A percentile compares a stretch with the other conserved stretches of the same genome.
Conservation (phyloP, 2,329 filamentous ascomycete species). For the Elsinoe batatas region DNA sequence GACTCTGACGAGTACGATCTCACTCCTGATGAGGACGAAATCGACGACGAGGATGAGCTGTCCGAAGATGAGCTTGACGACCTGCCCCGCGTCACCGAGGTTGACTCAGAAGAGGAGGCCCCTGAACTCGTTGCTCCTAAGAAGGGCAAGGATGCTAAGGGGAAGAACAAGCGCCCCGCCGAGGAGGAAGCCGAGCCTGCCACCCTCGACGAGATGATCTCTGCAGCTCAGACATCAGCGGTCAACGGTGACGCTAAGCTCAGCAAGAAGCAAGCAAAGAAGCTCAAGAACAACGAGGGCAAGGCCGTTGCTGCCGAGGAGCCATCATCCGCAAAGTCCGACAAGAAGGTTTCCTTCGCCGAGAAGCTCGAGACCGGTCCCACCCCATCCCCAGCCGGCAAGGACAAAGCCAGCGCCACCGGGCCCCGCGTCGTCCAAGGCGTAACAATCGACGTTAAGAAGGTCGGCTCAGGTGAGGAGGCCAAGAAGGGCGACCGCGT, state of each 20-base stretch:
- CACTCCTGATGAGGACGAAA: constrained; percentile 67
- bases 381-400: constrained; percentile 52
- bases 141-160: constrained; percentile 42
- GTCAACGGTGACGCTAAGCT: constrained; percentile 61
- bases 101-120: constrained; percentile 62
- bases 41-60: constrained; percentile 42
- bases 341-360: constrained; percentile 98
- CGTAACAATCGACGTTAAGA: constrained; percentile 92
- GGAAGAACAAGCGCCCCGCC: constrained; percentile 91
- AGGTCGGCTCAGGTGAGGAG: constrained; percentile 70
- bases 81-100: constrained; percentile 72
- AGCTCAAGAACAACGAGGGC: constrained; percentile 97
- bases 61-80: constrained; percentile 48
- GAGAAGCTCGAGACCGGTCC: constrained; percentile 98
- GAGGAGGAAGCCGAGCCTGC: constrained; percentile 48
- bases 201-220: constrained; percentile 71
- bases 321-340: constrained; percentile 45
- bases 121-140: constrained; percentile 40
- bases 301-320: constrained; percentile 55
- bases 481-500: constrained; percentile 87
- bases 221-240: constrained; percentile 50
- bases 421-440: constrained; percentile 75
- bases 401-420: constrained; percentile 37
- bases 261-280: constrained; percentile 96
- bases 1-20: constrained; percentile 59